Conservation (phyloP, 2,329 filamentous ascomycete genomes). For the Penicillium hesseltinei region DNA sequence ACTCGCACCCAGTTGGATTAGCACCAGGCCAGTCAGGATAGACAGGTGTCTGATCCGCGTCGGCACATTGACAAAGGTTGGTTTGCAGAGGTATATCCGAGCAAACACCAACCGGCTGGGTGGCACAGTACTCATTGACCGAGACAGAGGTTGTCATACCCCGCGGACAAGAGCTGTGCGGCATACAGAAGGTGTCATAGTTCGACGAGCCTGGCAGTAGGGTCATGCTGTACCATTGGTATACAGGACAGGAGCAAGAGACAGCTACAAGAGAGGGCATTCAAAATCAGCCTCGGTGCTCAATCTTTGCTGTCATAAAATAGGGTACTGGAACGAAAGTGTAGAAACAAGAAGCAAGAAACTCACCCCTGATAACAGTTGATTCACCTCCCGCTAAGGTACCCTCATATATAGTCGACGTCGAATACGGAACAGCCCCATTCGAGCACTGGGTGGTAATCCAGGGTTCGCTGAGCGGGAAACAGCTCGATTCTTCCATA, state of each 20-base stretch:
- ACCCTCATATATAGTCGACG: constrained; percentile 22
- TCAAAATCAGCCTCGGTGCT: background rate
- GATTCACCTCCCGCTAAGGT: constrained; percentile 18
- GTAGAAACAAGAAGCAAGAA: background rate
- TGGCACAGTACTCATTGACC: constrained; percentile 21
- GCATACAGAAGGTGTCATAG: constrained; percentile 28
- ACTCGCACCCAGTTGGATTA: constrained; percentile 22
- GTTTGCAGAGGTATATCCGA: constrained; percentile 11
- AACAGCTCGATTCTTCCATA: constrained; percentile 23
- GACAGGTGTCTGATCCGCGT: constrained; percentile 17
- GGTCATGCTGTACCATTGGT: constrained; percentile 27
- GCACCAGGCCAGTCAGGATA: constrained; percentile 20
- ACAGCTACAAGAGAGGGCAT: constrained; percentile 11
- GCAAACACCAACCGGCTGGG: constrained; percentile 15
- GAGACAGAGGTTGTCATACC: constrained; percentile 26
- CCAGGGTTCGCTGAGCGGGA: constrained; percentile 22
- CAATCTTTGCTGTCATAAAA: background rate
- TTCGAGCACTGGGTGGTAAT: constrained; percentile 27
- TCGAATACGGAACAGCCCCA: constrained; percentile 22
- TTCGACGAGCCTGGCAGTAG: constrained; percentile 3
- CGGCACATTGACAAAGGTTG: constrained; percentile 17
- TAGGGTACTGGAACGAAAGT: background rate
- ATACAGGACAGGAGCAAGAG: constrained; percentile 22
- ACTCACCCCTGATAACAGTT: constrained; percentile 22
- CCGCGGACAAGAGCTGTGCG: constrained; percentile 20